Evolutionary conservation across 2,329 filamentous ascomycete genomes (phyloP).

Genomic region (Colletotrichum gloeosporioides): DNA sequence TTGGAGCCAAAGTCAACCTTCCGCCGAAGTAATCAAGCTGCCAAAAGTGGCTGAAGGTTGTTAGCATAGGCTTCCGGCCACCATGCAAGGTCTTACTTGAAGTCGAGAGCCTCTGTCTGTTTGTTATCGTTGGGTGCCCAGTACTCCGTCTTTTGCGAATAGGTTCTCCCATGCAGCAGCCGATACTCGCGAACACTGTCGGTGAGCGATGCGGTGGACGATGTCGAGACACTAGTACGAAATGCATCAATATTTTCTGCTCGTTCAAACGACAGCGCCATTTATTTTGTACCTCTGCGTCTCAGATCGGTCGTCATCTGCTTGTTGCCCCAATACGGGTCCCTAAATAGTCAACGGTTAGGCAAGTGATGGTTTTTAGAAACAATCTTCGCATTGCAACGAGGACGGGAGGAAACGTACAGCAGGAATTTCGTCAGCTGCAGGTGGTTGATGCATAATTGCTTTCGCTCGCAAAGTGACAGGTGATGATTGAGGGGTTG

Average conservation of each 20-base stretch:
- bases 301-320: neutral
- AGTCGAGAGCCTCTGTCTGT: conserved; percentile 1
- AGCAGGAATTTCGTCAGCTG: neutral
- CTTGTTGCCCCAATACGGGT: too few relatives aligned
- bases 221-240: neutral
- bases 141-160: conserved; percentile 2
- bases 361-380: too few relatives aligned
- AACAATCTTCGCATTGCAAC: too few relatives aligned
- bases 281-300: neutral
- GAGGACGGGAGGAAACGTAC: too few relatives aligned
- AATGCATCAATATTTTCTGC: too few relatives aligned
- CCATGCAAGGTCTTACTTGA: conserved; percentile 6
- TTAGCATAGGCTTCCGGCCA: neutral
- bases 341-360: too few relatives aligned
- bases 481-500: neutral
- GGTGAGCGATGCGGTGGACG: neutral
- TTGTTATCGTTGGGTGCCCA: conserved; percentile 6
- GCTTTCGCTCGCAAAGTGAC: neutral
- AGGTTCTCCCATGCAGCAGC: conserved; percentile 5
- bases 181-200: conserved; percentile 5
- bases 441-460: neutral
- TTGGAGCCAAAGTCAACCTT: neutral
- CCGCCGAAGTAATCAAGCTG: neutral
- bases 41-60: neutral
- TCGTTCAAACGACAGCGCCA: neutral